phyloP scores from a whole-genome alignment of 164 flowering plant genomes.

The Stephania yunnanensis region DNA sequence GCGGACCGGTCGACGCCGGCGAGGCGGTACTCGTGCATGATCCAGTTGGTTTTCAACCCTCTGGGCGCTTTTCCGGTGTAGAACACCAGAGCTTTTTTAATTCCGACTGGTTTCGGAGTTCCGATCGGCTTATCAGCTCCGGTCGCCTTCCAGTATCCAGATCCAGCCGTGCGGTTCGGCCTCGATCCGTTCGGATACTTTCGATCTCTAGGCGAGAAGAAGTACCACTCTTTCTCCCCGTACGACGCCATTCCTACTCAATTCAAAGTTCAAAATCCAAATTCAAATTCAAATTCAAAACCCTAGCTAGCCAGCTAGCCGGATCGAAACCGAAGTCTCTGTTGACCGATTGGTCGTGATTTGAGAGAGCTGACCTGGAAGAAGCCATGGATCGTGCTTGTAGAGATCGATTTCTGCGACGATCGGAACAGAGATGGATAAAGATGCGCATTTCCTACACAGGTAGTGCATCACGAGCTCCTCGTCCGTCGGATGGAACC shows the following conservation, averaged over 20 bases:
- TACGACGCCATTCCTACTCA: conserved; percentile 1
- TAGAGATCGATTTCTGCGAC: conserved; percentile 1
- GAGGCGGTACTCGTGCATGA: conserved; percentile 20
- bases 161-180: conserved; percentile 3
- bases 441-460: conserved; percentile 4
- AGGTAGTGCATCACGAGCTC: conserved; percentile 4
- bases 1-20: conserved; percentile 57
- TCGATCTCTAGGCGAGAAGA: conserved; percentile 10
- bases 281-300: no score
- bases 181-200: conserved; percentile 11
- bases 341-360: no score
- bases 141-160: conserved; percentile 10
- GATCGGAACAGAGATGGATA: not conserved
- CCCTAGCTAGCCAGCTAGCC: no score
- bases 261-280: not conserved
- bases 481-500: conserved; percentile 5
- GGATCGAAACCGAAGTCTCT: no score
- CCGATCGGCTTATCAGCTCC: conserved; percentile 8
- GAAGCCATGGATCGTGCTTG: conserved; percentile 1
- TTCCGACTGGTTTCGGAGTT: not conserved
- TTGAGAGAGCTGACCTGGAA: not conserved
- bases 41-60: conserved; percentile 10
- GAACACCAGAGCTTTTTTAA: conserved; percentile 8
- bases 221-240: conserved; percentile 11
- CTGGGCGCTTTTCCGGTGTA: conserved; percentile 1